phyloP scores from a whole-genome alignment of 192 early-diverging fungal genomes.

The Haplosporangium gracile region DNA sequence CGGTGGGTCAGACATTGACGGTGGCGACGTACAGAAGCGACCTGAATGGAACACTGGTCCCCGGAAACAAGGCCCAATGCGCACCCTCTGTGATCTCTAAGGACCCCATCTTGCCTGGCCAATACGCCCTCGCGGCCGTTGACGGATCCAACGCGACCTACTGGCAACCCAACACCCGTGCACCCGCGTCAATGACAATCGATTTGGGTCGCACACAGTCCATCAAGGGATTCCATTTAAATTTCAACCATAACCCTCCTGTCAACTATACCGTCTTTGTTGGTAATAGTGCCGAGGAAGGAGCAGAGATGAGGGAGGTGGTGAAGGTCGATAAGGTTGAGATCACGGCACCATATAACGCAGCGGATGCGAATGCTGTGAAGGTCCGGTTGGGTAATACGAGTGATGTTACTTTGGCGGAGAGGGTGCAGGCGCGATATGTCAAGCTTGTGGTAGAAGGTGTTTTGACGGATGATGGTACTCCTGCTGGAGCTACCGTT shows the following conservation, averaged over 20 bases:
- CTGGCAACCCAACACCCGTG: conserved; percentile 41
- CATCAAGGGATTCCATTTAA: conserved; percentile 47
- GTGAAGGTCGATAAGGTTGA: conserved; percentile 44
- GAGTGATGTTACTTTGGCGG: conserved; percentile 29
- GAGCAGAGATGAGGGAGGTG: conserved; percentile 17
- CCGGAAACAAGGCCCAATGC: conserved; percentile 53
- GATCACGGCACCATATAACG: conserved; percentile 50
- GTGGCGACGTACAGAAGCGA: conserved; percentile 45
- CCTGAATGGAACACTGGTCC: conserved; percentile 38
- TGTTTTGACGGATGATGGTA: conserved; percentile 32
- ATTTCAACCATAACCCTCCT: conserved; percentile 54
- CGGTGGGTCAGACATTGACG: conserved; percentile 37
- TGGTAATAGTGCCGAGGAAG: conserved; percentile 9
- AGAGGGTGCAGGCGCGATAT: conserved; percentile 32
- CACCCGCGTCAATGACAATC: conserved; percentile 33
- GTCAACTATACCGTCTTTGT: conserved; percentile 30
- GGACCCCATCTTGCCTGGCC: conserved; percentile 27
- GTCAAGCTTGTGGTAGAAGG: conserved; percentile 44
- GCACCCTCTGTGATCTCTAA: conserved; percentile 7
- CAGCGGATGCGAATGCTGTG: conserved; percentile 25
- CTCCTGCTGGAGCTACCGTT: conserved; percentile 39
- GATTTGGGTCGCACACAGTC: conserved; percentile 38
- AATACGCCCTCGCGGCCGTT: conserved; percentile 48
- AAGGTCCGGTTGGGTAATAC: conserved; percentile 39
- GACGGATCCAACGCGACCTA: conserved; percentile 54